Evolutionary conservation across 176 grass and related monocot genomes (phyloP).

Genomic region (Puccinellia tenuiflora): DNA sequence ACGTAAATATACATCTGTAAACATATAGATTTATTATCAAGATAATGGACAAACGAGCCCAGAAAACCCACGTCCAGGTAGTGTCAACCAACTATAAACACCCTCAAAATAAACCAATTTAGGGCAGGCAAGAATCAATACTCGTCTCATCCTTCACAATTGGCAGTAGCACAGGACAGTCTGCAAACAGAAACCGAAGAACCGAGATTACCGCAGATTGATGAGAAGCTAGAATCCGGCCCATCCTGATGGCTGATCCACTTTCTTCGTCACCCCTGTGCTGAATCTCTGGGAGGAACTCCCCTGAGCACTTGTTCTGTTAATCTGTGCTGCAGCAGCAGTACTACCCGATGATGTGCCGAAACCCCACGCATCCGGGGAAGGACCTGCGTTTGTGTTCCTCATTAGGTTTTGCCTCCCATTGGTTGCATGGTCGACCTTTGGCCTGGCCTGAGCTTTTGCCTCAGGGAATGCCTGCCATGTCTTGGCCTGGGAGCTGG

Average conservation of each 20-base stretch:
- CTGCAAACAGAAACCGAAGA: background rate
- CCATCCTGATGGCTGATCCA: slow-evolving; percentile 72
- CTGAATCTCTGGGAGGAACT: slow-evolving; percentile 58
- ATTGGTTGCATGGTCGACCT: slow-evolving; percentile 36
- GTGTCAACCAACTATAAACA: slow-evolving; percentile 23
- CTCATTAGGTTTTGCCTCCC: slow-evolving; percentile 26
- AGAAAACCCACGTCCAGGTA: background rate
- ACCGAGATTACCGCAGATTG: background rate
- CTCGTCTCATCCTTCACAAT: background rate
- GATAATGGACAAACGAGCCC: background rate
- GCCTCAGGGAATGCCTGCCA: slow-evolving; percentile 58
- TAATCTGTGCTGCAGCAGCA: slow-evolving; percentile 20
- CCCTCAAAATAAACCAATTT: slow-evolving; percentile 11
- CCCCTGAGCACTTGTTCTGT: slow-evolving; percentile 18
- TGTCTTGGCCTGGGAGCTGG: slow-evolving; percentile 42
- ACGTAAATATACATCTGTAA: slow-evolving; percentile 6
- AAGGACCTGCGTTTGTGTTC: background rate
- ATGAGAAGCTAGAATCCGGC: slow-evolving; percentile 53
- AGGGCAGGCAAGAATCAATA: background rate
- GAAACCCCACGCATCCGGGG: slow-evolving; percentile 42
- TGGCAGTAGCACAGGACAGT: background rate
- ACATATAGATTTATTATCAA: slow-evolving; percentile 36
- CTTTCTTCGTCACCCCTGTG: slow-evolving; percentile 9
- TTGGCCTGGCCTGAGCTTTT: slow-evolving; percentile 40
- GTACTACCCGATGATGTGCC: slow-evolving; percentile 15